These are phyloP conservation scores for Stagonosporopsis vannaccii DNA, from an alignment of 2,329 filamentous ascomycete genomes.

Conservation along the genomic window DNA sequence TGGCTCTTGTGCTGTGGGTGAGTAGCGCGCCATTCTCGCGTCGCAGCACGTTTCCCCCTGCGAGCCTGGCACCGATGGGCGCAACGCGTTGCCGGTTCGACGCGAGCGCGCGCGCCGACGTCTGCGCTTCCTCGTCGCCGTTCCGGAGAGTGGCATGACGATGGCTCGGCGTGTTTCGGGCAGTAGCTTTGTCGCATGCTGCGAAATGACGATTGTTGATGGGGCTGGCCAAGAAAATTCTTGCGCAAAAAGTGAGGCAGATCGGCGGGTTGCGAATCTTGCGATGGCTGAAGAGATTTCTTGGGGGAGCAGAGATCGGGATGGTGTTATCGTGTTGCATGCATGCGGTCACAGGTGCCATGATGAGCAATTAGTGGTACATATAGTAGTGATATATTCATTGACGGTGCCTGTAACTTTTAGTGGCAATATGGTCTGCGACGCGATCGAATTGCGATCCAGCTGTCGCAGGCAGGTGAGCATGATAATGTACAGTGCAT, in stretches of 20 bases:
- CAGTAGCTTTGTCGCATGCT: constrained; percentile 9
- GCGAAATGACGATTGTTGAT: constrained; percentile 16
- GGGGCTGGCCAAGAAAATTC: constrained; percentile 14
- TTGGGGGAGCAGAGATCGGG: constrained; percentile 1
- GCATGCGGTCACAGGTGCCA: neutral
- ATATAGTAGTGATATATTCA: constrained; percentile 6
- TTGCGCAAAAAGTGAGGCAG: constrained; percentile 21
- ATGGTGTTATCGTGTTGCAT: neutral
- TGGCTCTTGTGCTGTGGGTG: too few species aligned
- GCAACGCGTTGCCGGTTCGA: constrained; percentile 20
- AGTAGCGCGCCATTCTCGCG: constrained; percentile 18
- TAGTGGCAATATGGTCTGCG: constrained; percentile 28
- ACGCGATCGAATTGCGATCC: constrained; percentile 46
- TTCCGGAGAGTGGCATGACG: neutral
- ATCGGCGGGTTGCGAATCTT: too few species aligned
- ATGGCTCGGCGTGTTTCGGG: constrained; percentile 11
- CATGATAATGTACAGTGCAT: constrained; percentile 44
- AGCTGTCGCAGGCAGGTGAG: constrained; percentile 43
- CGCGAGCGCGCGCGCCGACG: constrained; percentile 11
- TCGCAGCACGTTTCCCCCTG: constrained; percentile 9
- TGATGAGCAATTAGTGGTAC: neutral
- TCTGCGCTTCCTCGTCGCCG: constrained; percentile 2
- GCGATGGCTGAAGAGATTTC: neutral
- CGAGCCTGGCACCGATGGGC: constrained; percentile 1
- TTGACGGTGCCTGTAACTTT: constrained; percentile 17